Evolutionary conservation across 75 land plant genomes (phyloP).

Genomic region (Ceratopteris richardii): DNA sequence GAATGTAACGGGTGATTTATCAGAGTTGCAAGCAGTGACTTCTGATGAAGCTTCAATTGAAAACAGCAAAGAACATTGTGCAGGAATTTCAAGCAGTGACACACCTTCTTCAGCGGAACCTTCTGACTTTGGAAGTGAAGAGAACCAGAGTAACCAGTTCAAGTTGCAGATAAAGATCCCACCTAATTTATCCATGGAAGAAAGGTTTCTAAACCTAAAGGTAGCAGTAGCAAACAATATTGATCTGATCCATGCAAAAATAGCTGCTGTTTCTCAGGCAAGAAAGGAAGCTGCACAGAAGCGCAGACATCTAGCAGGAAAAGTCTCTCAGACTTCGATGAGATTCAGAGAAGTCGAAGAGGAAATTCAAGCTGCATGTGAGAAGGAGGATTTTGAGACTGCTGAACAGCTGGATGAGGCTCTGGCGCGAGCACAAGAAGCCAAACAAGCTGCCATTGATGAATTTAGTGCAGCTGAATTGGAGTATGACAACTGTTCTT

Average conservation of each 20-base stretch:
- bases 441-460: slow-evolving; percentile 15
- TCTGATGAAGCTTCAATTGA: not conserved
- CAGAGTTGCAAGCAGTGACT: not conserved
- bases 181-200: slow-evolving; percentile 4
- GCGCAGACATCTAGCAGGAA: slow-evolving; percentile 43
- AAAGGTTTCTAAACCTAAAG: slow-evolving; percentile 21
- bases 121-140: not conserved
- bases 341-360: slow-evolving; percentile 43
- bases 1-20: not conserved
- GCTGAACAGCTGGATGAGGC: slow-evolving; percentile 56
- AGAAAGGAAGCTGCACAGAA: slow-evolving; percentile 47
- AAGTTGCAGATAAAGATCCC: not conserved
- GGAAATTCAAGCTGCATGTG: slow-evolving; percentile 69
- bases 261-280: slow-evolving; percentile 25
- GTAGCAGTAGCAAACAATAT: slow-evolving; percentile 30
- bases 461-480: slow-evolving; percentile 43
- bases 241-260: slow-evolving; percentile 24
- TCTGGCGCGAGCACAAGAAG: slow-evolving; percentile 36
- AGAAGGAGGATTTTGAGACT: slow-evolving; percentile 74
- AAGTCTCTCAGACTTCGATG: slow-evolving; percentile 24
- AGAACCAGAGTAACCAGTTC: not conserved
- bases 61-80: not conserved
- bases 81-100: not conserved
- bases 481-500: slow-evolving; percentile 41
- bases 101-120: not conserved